Conservation (phyloP, 208 protist genomes). For the Trypanosoma avium region DNA sequence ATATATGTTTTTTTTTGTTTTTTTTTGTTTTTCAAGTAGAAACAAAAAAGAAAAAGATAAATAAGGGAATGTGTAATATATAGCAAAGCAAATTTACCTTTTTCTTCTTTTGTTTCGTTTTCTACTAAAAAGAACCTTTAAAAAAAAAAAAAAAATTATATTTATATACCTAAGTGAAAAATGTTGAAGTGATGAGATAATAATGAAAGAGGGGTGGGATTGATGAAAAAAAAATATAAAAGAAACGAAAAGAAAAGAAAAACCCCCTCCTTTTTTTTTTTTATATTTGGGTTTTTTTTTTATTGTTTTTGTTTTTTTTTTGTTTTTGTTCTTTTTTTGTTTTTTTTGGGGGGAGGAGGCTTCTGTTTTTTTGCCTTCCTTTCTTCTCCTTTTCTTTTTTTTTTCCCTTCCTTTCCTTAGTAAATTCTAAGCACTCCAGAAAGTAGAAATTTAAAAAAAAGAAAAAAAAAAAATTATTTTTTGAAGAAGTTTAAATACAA, state of each 20-base stretch:
- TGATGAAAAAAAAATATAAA: conserved; percentile 7
- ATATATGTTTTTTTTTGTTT: background rate
- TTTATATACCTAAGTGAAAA: no score
- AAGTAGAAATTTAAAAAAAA: conserved; percentile 9
- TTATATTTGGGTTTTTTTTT: conserved; percentile 6
- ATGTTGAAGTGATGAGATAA: no score
- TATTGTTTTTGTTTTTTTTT: background rate
- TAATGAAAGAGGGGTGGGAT: conserved; percentile 8
- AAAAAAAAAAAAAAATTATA: no score
- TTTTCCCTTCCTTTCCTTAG: no score
- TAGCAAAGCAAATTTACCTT: no score
- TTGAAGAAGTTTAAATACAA: no score
- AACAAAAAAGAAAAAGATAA: background rate
- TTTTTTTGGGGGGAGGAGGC: background rate
- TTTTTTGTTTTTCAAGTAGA: background rate
- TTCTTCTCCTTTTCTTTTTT: no score
- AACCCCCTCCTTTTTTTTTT: conserved; percentile 4
- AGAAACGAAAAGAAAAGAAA: conserved; percentile 16
- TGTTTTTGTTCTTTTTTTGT: conserved; percentile 8
- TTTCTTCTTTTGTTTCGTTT: no score
- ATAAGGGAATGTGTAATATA: background rate
- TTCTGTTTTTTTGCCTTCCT: no score
- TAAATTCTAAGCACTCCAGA: no score
- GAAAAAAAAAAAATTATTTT: conserved; percentile 6
- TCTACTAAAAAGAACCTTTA: no score